Percentiles rank a stretch among this genome's conserved stretches.
These are phyloP conservation scores for Striga asiatica DNA, from an alignment of 257 asterid genomes.

Conservation along the genomic window DNA sequence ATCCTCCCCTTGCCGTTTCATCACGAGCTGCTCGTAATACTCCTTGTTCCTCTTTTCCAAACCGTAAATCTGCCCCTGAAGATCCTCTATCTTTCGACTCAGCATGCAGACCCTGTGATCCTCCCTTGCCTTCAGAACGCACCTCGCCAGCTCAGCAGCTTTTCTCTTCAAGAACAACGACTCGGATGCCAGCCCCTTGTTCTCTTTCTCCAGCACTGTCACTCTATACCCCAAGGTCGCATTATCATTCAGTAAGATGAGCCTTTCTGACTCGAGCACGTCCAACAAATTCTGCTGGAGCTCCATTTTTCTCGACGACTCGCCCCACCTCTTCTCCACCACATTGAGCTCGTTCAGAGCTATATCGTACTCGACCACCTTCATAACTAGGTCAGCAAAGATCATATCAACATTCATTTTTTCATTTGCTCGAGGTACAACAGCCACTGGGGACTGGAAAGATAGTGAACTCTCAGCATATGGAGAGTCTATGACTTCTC, in stretches of 20 bases:
- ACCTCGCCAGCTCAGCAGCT: slow-evolving; percentile 80
- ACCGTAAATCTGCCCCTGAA: slow-evolving; percentile 72
- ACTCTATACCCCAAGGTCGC: slow-evolving; percentile 59
- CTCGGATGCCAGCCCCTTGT: slow-evolving; percentile 64
- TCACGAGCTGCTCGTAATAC: slow-evolving; percentile 55
- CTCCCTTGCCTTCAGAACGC: slow-evolving; percentile 75
- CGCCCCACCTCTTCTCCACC: slow-evolving; percentile 41
- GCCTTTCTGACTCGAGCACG: slow-evolving; percentile 81
- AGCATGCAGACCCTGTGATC: slow-evolving; percentile 74
- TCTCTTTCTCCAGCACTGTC: slow-evolving; percentile 60
- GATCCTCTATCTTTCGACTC: slow-evolving; percentile 84
- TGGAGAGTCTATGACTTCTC: slow-evolving; percentile 51
- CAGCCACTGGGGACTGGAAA: slow-evolving; percentile 34
- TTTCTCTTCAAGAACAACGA: slow-evolving; percentile 67
- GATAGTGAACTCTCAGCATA: slow-evolving; percentile 77
- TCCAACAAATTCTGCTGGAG: slow-evolving; percentile 81
- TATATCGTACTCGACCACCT: slow-evolving; percentile 55
- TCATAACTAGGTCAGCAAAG: slow-evolving; percentile 63
- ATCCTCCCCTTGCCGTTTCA: slow-evolving; percentile 37
- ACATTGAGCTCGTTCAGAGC: slow-evolving; percentile 35
- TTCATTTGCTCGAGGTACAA: slow-evolving; percentile 11
- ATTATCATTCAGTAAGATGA: slow-evolving; percentile 71
- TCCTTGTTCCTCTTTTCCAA: slow-evolving; percentile 87
- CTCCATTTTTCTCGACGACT: slow-evolving; percentile 62
- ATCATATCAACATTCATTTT: slow-evolving; percentile 40